These are phyloP conservation scores for Cystofilobasidium ferigula DNA, from an alignment of 768 basidiomycete species.

Conservation along the genomic window DNA sequence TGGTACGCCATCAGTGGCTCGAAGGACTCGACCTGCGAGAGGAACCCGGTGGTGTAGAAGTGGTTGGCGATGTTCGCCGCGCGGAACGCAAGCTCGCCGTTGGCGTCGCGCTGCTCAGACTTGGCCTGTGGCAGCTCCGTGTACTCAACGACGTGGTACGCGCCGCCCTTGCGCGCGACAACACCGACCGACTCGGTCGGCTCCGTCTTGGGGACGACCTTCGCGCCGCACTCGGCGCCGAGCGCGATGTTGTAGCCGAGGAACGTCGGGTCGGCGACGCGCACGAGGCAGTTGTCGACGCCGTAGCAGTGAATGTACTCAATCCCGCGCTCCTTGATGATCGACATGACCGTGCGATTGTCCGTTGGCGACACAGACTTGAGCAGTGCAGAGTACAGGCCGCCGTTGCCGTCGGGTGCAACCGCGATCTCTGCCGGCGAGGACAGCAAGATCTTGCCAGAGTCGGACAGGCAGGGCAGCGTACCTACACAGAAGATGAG, in stretches of 20 bases:
- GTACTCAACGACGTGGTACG: constrained; percentile 91
- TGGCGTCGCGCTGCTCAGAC: constrained; percentile 55
- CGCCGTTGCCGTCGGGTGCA: constrained; percentile 96
- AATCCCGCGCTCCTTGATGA: constrained; percentile 62
- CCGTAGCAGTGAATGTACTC: constrained; percentile 89
- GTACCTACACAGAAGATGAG: constrained; percentile 53
- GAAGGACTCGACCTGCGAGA: constrained; percentile 64
- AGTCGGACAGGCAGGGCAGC: constrained; percentile 83
- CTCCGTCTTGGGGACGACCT: constrained; percentile 81
- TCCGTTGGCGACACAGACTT: constrained; percentile 52
- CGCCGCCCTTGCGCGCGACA: constrained; percentile 68
- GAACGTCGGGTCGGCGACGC: constrained; percentile 94
- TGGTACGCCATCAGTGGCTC: constrained; percentile 89
- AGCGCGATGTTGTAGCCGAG: constrained; percentile 85
- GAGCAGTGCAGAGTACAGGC: constrained; percentile 87
- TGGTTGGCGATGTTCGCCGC: constrained; percentile 98
- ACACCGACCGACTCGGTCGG: constrained; percentile 92
- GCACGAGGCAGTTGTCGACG: constrained; percentile 97
- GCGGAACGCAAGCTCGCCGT: constrained; percentile 73
- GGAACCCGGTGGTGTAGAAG: constrained; percentile 82
- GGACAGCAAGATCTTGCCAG: constrained; percentile 86
- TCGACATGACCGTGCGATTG: constrained; percentile 65
- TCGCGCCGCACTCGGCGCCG: constrained; percentile 81
- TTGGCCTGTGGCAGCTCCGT: constrained; percentile 86
- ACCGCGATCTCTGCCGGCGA: constrained; percentile 69